Conservation (phyloP, 495 filamentous ascomycete genomes). For the Penicillium parvum region DNA sequence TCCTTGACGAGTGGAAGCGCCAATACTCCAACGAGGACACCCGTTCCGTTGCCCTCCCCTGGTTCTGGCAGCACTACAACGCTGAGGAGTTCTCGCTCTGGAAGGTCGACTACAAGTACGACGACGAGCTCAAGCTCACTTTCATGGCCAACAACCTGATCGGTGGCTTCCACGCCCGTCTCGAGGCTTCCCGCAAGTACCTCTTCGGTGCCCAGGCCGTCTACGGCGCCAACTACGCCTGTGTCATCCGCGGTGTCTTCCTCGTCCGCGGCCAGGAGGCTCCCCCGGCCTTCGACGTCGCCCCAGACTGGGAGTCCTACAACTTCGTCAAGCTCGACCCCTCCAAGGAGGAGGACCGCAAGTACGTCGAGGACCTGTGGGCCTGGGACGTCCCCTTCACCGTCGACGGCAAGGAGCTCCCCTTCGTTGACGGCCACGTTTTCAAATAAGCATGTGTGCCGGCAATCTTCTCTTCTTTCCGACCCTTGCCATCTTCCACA, state of each 20-base stretch:
- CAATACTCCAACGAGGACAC: constrained; percentile 97
- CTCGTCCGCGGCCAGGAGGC: constrained; percentile 88
- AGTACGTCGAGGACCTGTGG: constrained; percentile 84
- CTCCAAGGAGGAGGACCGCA: constrained; percentile 72
- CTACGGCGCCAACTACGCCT: constrained; percentile 82
- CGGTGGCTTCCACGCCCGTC: constrained; percentile 92
- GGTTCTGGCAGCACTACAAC: constrained; percentile 96
- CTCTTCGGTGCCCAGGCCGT: constrained; percentile 91
- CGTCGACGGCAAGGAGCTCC: constrained; percentile 75
- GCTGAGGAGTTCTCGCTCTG: constrained; percentile 93
- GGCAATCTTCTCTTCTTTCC: constrained; percentile 2
- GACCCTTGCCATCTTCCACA: constrained; percentile 10
- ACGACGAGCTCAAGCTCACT: constrained; percentile 89
- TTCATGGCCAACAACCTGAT: constrained; percentile 99
- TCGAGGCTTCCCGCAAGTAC: constrained; percentile 98
- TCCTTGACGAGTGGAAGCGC: constrained; percentile 96
- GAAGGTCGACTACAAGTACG: constrained; percentile 93
- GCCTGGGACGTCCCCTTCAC: constrained; percentile 76
- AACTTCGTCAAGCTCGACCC: constrained; percentile 92
- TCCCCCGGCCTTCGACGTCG: constrained; percentile 86
- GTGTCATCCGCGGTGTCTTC: constrained; percentile 85
- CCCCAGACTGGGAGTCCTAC: constrained; percentile 96
- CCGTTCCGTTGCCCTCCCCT: constrained; percentile 75
- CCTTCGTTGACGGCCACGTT: constrained; percentile 85
- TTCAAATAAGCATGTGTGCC: constrained; percentile 76